These are phyloP conservation scores for Arthroderma sp. DNA, from an alignment of 2,329 filamentous ascomycete genomes.

Conservation along the genomic window DNA sequence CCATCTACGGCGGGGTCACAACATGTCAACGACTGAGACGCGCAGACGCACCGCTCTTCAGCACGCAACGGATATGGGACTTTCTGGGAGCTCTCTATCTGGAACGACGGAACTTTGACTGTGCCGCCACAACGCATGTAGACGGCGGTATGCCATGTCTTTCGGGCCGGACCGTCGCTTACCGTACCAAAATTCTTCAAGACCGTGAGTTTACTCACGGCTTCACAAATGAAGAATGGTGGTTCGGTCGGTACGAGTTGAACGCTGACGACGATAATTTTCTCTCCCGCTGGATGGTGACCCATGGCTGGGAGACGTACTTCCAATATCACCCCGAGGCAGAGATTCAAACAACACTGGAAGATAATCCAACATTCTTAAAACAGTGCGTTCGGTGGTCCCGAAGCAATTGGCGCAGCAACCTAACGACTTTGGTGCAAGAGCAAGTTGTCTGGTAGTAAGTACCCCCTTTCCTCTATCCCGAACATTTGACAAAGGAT, in stretches of 20 bases:
- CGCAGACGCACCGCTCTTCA: constrained; percentile 45
- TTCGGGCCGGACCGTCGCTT: constrained; percentile 85
- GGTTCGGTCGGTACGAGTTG: constrained; percentile 62
- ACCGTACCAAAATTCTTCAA: constrained; percentile 75
- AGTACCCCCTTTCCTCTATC: constrained; percentile 32
- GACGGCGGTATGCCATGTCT: constrained; percentile 95
- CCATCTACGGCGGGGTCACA: constrained; percentile 72
- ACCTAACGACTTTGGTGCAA: constrained; percentile 74
- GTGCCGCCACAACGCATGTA: constrained; percentile 85
- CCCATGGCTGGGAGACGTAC: constrained; percentile 83
- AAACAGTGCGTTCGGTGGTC: constrained; percentile 93
- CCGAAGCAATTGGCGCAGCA: constrained; percentile 94
- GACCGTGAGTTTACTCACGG: constrained; percentile 74
- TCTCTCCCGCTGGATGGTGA: constrained; percentile 90
- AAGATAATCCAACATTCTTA: constrained; percentile 76
- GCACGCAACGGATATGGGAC: constrained; percentile 55
- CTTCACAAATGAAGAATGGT: constrained; percentile 86
- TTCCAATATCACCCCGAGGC: constrained; percentile 88
- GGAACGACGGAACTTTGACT: constrained; percentile 90
- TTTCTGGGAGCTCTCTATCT: constrained; percentile 88
- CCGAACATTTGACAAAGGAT: constrained; percentile 12
- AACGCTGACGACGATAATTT: constrained; percentile 98
- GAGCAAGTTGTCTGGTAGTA: constrained; percentile 80
- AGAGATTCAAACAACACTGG: constrained; percentile 83
- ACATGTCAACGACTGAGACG: constrained; percentile 79